A percentile compares a stretch with the other conserved stretches of the same genome.
phyloP scores from a whole-genome alignment of 2,329 filamentous ascomycete species.

The Cordyceps cicadae region DNA sequence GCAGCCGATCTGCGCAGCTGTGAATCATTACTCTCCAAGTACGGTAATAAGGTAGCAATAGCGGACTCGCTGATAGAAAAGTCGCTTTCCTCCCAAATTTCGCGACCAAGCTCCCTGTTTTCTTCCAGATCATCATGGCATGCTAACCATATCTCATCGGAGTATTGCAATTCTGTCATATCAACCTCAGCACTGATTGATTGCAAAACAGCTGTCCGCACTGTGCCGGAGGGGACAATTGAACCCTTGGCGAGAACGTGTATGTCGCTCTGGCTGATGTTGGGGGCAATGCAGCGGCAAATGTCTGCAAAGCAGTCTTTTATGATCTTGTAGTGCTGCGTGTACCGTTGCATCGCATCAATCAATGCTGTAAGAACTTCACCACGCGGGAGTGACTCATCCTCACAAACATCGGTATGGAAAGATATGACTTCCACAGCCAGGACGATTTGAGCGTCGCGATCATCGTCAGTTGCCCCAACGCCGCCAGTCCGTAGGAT shows the following conservation, averaged over 20 bases:
- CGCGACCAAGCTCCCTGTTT: conserved; percentile 71
- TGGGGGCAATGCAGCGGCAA: conserved; percentile 74
- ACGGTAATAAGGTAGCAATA: conserved; percentile 62
- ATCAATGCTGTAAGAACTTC: conserved; percentile 67
- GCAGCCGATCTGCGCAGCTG: conserved; percentile 80
- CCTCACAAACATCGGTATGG: conserved; percentile 72
- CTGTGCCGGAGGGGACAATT: conserved; percentile 70
- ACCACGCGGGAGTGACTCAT: conserved; percentile 66
- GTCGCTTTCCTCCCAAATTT: conserved; percentile 93
- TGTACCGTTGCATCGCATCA: conserved; percentile 76
- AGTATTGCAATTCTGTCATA: conserved; percentile 77
- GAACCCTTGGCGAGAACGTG: conserved; percentile 66
- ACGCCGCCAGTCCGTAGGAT: conserved; percentile 75
- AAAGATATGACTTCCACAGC: conserved; percentile 83
- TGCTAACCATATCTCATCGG: conserved; percentile 86
- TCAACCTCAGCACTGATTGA: conserved; percentile 88
- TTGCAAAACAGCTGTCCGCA: conserved; percentile 78
- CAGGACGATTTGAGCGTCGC: conserved; percentile 81
- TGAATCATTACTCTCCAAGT: conserved; percentile 69
- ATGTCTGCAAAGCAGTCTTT: conserved; percentile 88
- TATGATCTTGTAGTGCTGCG: conserved; percentile 88
- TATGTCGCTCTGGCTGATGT: conserved; percentile 67
- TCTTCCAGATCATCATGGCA: conserved; percentile 87
- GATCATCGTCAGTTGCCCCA: conserved; percentile 63
- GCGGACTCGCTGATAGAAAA: conserved; percentile 61